Evolutionary conservation across 345 rosid species (phyloP), one percentile per base, ranked within the genome.

Genomic region (Brassica carinata): DNA sequence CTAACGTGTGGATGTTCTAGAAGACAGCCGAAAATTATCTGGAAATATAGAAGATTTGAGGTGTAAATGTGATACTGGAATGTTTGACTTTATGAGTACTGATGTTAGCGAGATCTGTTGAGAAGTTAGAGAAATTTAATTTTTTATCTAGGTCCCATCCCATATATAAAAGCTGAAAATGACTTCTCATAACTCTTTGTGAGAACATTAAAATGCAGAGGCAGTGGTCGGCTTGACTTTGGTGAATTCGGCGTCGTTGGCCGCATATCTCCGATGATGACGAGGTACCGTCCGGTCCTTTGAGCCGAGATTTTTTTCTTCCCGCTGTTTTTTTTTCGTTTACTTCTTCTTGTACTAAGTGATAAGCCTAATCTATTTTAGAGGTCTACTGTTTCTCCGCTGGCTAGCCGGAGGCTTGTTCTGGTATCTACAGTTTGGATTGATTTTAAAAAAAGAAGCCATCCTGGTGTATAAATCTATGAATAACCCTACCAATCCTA

Each of bases 51-150:
- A 23, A 23, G 26, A 23, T 1, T 15, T 40, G 9, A 61, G 68
- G 74, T 79, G 83, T 79, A 68, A 79, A 79, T 62, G 74, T 23
- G 30, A 15, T 4, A 45, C 30, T 59, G 43, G 83, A 67, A 72
- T 67, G 69, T 79, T 79, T 79, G 78, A 31, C 33, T 31, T 31
- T 31, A 31, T 31, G 33, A 31, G 33, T 4, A 31, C 33, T 31
- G 4, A 31, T 3, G 33, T 31, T 31, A 31, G 33, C 6, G 33
- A 31, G 4, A 31, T 31, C 33, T 31, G 33, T 31, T 31, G 33
- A 31, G 33, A 31, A 31, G 33, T 4, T 31, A 4, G 33, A 31
- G 33, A 31, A 31, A 31, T 31, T 31, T 31, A 31, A 31, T 31
- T 31, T 30, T 31, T 31, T 31, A 31, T 31, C 5, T 31, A 31